Percentiles rank a stretch among this genome's conserved stretches.
phyloP scores from a whole-genome alignment of 2,329 filamentous ascomycete species.

The Setomelanomma holmii region DNA sequence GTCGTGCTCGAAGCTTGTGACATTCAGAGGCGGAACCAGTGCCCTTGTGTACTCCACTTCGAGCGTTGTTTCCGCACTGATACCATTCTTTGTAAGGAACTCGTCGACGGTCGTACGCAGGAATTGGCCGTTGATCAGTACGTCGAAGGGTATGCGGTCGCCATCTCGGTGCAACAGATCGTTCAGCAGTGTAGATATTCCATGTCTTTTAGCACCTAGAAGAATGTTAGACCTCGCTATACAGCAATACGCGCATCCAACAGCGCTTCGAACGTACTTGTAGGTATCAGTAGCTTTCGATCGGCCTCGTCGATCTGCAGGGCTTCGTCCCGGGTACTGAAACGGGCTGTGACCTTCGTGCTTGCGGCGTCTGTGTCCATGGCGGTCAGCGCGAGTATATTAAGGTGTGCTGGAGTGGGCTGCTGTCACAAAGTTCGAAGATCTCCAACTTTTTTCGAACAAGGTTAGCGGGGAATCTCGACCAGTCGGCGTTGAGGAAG shows the following conservation, averaged over 20 bases:
- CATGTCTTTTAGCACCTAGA: slow-evolving; percentile 39
- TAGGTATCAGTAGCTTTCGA: slow-evolving; percentile 40
- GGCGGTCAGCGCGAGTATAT: slow-evolving; percentile 5
- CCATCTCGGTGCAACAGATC: slow-evolving; percentile 63
- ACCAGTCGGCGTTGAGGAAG: slow-evolving; percentile 29
- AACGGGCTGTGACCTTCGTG: slow-evolving; percentile 44
- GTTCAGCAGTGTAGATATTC: slow-evolving; percentile 69
- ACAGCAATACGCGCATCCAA: not conserved
- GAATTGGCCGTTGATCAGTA: slow-evolving; percentile 93
- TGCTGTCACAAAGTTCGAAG: slow-evolving; percentile 20
- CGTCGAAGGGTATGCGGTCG: slow-evolving; percentile 83
- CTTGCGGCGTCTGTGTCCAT: slow-evolving; percentile 39
- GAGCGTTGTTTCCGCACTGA: slow-evolving; percentile 86
- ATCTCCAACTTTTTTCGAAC: slow-evolving; percentile 33
- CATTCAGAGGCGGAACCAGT: slow-evolving; percentile 84
- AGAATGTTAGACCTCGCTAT: slow-evolving; percentile 13
- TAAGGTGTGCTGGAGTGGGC: slow-evolving; percentile 8
- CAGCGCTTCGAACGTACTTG: slow-evolving; percentile 40
- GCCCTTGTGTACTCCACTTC: slow-evolving; percentile 93
- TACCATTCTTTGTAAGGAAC: slow-evolving; percentile 83
- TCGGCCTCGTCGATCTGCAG: slow-evolving; percentile 44
- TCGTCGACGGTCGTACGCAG: slow-evolving; percentile 89
- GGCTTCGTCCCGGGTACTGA: slow-evolving; percentile 43
- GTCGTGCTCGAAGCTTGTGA: slow-evolving; percentile 94
- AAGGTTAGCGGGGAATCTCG: slow-evolving; percentile 34